These are phyloP conservation scores for Neurospora hispaniola DNA, from an alignment of 495 filamentous ascomycete genomes.

Conservation along the genomic window DNA sequence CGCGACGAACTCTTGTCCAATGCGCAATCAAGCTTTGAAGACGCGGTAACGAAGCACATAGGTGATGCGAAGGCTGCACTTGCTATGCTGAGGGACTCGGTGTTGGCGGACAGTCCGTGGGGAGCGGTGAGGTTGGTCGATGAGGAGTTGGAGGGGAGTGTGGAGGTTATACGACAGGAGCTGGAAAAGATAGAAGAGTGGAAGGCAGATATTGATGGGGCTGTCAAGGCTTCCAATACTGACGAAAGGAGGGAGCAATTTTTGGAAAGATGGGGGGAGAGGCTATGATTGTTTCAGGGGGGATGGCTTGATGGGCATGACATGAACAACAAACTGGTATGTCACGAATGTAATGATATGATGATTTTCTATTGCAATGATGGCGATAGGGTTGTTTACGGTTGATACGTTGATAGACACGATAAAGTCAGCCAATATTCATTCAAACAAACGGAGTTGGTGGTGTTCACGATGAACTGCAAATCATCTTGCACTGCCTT, in stretches of 20 bases:
- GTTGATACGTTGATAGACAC: too few species aligned
- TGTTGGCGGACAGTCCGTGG: conserved; percentile 32
- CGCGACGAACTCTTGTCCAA: conserved; percentile 23
- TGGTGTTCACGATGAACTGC: too few species aligned
- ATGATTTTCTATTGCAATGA: too few species aligned
- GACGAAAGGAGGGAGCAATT: too few species aligned
- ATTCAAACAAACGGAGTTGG: too few species aligned
- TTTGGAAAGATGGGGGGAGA: too few species aligned
- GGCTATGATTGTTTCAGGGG: background rate
- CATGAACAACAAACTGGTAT: too few species aligned
- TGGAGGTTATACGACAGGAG: conserved; percentile 27
- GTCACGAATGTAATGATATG: too few species aligned
- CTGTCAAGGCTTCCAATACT: conserved; percentile 5
- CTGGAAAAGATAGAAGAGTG: conserved; percentile 19
- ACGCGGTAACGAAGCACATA: conserved; percentile 22
- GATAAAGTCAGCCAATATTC: too few species aligned
- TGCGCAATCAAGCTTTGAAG: conserved; percentile 31
- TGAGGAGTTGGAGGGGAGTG: conserved; percentile 26
- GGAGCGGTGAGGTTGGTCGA: conserved; percentile 29
- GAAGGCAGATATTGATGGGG: conserved; percentile 17
- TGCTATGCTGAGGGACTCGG: conserved; percentile 30
- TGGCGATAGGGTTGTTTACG: too few species aligned
- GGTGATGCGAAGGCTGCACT: conserved; percentile 29
- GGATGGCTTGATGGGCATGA: too few species aligned
- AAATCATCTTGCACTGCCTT: background rate